Percentiles rank a stretch among this genome's conserved stretches.
These are phyloP conservation scores for Holtermanniella nyarrowii DNA, from an alignment of 768 basidiomycete genomes.

Conservation along the genomic window DNA sequence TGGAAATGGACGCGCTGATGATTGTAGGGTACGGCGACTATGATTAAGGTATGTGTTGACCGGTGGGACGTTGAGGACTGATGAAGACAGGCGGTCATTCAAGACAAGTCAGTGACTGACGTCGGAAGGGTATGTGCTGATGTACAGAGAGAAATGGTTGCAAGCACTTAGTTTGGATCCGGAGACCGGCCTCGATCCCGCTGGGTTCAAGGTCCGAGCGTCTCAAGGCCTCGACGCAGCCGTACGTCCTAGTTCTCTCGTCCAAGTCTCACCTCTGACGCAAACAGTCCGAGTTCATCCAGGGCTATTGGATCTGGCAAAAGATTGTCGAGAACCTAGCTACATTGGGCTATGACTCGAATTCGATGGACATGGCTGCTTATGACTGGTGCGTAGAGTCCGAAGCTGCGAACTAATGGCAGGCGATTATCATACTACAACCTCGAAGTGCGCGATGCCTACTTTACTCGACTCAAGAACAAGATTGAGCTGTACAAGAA, in stretches of 20 bases:
- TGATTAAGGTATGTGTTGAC: conserved; percentile 42
- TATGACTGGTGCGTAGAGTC: conserved; percentile 67
- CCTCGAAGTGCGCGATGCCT: conserved; percentile 56
- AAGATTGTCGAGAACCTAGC: conserved; percentile 80
- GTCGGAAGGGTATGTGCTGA: not conserved
- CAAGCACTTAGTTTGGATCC: conserved; percentile 82
- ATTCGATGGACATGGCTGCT: conserved; percentile 39
- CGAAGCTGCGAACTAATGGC: not conserved
- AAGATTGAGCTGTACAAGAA: conserved; percentile 70
- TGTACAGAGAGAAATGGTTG: conserved; percentile 61
- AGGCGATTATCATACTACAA: conserved; percentile 54
- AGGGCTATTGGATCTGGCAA: conserved; percentile 84
- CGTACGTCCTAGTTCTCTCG: conserved; percentile 46
- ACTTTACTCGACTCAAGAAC: conserved; percentile 51
- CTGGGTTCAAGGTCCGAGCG: conserved; percentile 73
- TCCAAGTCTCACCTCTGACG: conserved; percentile 27
- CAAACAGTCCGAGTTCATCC: conserved; percentile 31
- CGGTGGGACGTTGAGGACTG: conserved; percentile 34
- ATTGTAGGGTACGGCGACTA: conserved; percentile 31
- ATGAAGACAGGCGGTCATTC: conserved; percentile 11
- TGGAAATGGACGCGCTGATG: conserved; percentile 1
- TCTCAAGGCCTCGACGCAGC: conserved; percentile 88
- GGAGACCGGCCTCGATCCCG: conserved; percentile 79
- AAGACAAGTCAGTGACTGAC: conserved; percentile 11
- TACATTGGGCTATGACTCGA: conserved; percentile 75